Evolutionary conservation across 2,329 filamentous ascomycete species (phyloP).

Genomic region (Aspergillus latus): DNA sequence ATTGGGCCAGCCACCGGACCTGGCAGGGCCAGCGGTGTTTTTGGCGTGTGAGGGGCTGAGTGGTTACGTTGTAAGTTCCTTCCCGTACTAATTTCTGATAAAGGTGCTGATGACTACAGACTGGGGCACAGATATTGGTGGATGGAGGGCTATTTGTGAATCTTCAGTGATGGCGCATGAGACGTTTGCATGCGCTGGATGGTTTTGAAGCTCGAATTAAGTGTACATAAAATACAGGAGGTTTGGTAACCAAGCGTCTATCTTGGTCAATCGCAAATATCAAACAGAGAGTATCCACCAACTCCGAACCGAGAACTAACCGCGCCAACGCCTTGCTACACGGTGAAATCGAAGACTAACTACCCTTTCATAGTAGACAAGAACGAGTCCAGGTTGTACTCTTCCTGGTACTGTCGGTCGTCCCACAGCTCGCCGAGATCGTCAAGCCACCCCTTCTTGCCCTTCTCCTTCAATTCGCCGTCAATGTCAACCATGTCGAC

Average conservation of each 20-base stretch:
- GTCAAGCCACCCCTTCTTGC: conserved; percentile 95
- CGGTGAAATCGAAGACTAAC: conserved; percentile 4
- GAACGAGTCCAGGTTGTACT: conserved; percentile 94
- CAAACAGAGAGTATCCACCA: conserved; percentile 1
- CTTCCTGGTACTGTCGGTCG: conserved; percentile 95
- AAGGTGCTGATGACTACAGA: conserved; percentile 41
- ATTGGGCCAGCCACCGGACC: conserved; percentile 68
- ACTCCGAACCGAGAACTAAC: not conserved
- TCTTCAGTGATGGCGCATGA: conserved; percentile 59
- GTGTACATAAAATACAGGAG: conserved; percentile 12
- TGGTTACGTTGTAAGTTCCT: conserved; percentile 62
- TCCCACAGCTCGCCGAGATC: conserved; percentile 97
- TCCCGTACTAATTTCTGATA: too few species aligned
- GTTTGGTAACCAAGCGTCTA: conserved; percentile 5
- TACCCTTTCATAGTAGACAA: conserved; percentile 81
- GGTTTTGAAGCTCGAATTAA: not conserved
- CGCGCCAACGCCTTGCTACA: conserved; percentile 8
- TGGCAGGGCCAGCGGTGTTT: conserved; percentile 83
- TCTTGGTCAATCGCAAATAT: conserved; percentile 4
- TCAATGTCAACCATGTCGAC: conserved; percentile 88
- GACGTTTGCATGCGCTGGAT: not conserved
- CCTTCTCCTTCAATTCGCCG: conserved; percentile 88
- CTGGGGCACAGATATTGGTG: conserved; percentile 77
- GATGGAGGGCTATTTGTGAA: conserved; percentile 91
- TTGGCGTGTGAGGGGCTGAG: conserved; percentile 76